Evolutionary conservation across 257 asterid species (phyloP), one percentile per base, ranked within the genome.

Genomic region (Salvia splendens): DNA sequence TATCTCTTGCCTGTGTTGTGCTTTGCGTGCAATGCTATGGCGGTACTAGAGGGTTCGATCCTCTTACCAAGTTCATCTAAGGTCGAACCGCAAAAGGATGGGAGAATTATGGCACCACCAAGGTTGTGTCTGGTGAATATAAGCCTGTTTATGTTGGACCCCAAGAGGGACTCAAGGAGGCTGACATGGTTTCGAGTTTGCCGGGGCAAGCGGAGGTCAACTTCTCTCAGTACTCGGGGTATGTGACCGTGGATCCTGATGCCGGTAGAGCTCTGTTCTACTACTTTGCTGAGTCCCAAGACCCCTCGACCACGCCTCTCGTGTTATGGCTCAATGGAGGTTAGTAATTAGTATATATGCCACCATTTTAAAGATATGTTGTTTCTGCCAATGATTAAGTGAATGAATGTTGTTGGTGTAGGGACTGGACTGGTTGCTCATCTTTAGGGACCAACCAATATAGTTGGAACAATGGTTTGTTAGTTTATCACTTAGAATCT

Each of bases 371-470:
- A 9, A 17, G 57, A 20, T 20, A 9, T 20, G 10, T 52, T 24
- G 2, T 24, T 24, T 17, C 9, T 52, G 12, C 24, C 42, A 33
- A 30, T 32, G 1, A 11, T 33, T 33, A 33, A 33, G 8, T 38
- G 42, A 38, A 38, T 38, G 46, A 10, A 36, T 51, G 14, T 52
- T 20, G 4, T 8, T 35, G 42, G 1, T 43, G 61, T 71, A 81
- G 92, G 94, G 12, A 90, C 94, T 12, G 94, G 12, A 90, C 94
- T 12, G 94, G 90, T 0, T 84, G 95, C 68, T 84, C 95, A 64
- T 87, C 91, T 10, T 14, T 87, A 1, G 95, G 87, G 0, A 32
- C 50, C 4, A 84, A 84, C 69, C 17, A 69, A 28, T 54, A 79
- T 63, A 75, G 89, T 8, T 87, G 95, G 95, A 87, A 77, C 20